Conservation (phyloP, 1,284 basidiomycete species). For the Quambalaria eucalypti region DNA sequence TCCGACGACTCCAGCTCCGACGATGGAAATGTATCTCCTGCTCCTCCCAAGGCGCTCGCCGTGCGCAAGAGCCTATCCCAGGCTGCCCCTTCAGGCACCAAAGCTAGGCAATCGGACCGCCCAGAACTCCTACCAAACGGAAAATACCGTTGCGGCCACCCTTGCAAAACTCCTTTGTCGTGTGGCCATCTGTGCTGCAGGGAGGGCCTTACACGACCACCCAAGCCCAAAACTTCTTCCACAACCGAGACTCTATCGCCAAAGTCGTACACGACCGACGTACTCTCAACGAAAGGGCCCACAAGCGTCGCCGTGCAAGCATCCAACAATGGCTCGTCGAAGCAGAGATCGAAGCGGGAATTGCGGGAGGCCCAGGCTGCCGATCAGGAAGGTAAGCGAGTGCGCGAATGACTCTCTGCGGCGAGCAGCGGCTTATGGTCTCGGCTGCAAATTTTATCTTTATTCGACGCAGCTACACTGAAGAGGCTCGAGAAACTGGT, state of each 20-base stretch:
- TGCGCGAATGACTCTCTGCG: too few species aligned
- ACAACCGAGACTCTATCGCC: neutral
- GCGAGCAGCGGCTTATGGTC: too few species aligned
- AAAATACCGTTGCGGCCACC: conserved; percentile 21
- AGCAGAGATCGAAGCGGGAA: neutral
- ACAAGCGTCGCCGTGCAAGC: neutral
- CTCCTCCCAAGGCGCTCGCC: neutral
- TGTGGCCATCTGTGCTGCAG: conserved; percentile 41
- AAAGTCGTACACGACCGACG: neutral
- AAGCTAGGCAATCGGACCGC: neutral
- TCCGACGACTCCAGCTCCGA: conserved; percentile 1
- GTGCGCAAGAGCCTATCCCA: neutral
- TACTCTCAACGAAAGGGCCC: neutral
- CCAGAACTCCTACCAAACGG: neutral
- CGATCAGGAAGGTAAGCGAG: neutral
- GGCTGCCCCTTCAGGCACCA: neutral
- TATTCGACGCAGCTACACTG: too few species aligned
- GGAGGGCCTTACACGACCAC: conserved; percentile 7
- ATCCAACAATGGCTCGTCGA: neutral
- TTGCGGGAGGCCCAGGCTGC: neutral
- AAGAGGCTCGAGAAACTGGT: too few species aligned
- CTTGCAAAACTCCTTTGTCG: conserved; percentile 26
- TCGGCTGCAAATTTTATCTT: too few species aligned
- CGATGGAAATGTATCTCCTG: neutral
- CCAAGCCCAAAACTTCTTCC: neutral